phyloP scores from a whole-genome alignment of 139 green algal species.

The Zygnema circumcarinatum region DNA sequence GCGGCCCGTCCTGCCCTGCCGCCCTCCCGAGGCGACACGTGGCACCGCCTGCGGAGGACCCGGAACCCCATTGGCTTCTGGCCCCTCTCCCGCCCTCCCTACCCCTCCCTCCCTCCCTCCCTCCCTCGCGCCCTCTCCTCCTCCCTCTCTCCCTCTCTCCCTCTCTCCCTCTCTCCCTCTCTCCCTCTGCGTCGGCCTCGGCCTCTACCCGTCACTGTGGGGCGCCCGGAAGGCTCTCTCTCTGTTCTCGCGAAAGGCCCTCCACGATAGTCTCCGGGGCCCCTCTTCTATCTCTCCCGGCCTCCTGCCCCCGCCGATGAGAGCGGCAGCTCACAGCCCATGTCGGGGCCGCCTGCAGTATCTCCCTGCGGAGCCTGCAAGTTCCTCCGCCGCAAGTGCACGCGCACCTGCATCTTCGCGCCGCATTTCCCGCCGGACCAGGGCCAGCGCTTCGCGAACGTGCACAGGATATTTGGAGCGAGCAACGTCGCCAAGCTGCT shows the following conservation, averaged over 20 bases:
- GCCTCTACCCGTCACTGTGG: background rate
- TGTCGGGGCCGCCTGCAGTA: constrained; percentile 10
- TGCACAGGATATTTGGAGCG: constrained; percentile 61
- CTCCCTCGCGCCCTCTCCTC: background rate
- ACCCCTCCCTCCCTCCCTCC: background rate
- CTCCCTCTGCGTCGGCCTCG: background rate
- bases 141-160: background rate
- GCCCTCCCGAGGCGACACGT: background rate
- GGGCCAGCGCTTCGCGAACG: constrained; percentile 52
- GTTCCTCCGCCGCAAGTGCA: constrained; percentile 61
- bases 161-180: background rate
- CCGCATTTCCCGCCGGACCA: constrained; percentile 60
- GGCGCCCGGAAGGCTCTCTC: background rate
- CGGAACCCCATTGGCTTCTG: background rate
- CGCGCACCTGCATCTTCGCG: constrained; percentile 47
- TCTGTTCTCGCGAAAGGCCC: too few relatives aligned
- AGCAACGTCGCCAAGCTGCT: constrained; percentile 60
- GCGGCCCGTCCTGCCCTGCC: too few relatives aligned
- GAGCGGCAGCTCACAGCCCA: background rate
- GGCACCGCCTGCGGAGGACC: background rate
- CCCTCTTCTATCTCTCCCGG: too few relatives aligned
- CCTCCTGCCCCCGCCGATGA: background rate
- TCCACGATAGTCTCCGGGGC: too few relatives aligned
- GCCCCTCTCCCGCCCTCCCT: background rate
- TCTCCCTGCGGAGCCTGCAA: constrained; percentile 58